Evolutionary conservation across 768 basidiomycete species (phyloP), one percentile per base, ranked within the genome.

Genomic region (Baorangia bicolor): DNA sequence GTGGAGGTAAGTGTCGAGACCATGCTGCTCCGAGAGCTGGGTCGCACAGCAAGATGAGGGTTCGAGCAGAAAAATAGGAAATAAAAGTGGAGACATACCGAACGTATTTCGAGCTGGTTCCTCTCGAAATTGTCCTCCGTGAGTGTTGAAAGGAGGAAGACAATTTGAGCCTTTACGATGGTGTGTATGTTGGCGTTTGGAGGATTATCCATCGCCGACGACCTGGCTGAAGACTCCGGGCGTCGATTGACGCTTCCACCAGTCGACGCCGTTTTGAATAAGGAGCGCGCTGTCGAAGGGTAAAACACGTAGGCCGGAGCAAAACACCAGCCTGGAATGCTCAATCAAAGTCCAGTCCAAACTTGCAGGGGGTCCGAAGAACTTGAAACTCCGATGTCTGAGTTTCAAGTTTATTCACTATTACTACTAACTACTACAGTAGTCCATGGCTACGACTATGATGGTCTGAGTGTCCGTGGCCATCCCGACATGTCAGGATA

Each of bases 41-140:
- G 64, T 46, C 67, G 46, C 56, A 48, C 57, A 50, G 57, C 33
- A 58, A 52, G 40, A 45, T 56, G 58, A 63, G 62, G 45, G 55
- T 47, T 33, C 7, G 45, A 40, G 54, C 11, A 33, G 18, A 40
- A 53, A 57, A 53, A 48, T 37, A 45, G 50, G 55, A 41, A 21
- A 57, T 49, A 56, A 65, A 60, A 56, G 47, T 51, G 52, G 18
- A 43, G 35, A 81, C 94, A 64, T 69, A 98, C 96, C 54, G 92
- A 92, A 69, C 93, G 88, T 66, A 99, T 97, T 78, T 99, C 95
- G 53, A 85, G 77, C 70, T 94, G 88, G 74, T 97, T 93, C 69
- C 92, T 85, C 69, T 92, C 92, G 71, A 93, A 99, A 75, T 94
- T 94, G 66, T 98, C 96, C 76, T 98, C 96, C 56, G 92, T 94